Evolutionary conservation across 202 grass and related monocot genomes (phyloP), one percentile per base, ranked within the genome.

Genomic region (Digitaria exilis): DNA sequence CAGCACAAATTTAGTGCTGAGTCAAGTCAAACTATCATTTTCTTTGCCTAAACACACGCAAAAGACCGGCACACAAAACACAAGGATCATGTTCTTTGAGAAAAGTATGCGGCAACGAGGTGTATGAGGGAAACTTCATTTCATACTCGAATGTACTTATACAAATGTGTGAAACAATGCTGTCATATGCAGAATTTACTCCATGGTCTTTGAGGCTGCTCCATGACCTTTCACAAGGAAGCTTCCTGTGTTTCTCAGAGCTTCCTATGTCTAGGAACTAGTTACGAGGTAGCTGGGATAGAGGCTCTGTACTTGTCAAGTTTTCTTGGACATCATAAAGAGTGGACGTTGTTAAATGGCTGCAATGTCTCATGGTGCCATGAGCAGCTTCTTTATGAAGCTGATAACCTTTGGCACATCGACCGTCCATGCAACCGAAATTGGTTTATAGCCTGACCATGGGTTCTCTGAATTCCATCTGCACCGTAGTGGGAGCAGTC

Each of bases 401-500:
- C 84, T 86, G 65, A 87, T 84, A 87, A 96, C 93, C 71, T 83
- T 81, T 6, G 83, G 83, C 41, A 92, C 85, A 85, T 95, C 85
- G 9, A 96, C 91, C 9, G 93, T 96, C 93, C 91, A 98, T 71
- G 91, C 96, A 69, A 98, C 91, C 45, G 91, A 96, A 79, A 90
- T 95, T 9, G 91, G 89, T 59, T 75, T 61, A 64, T 90, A 90
- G n/a, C 81, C 85, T 48, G 90, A 84, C 93, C 96, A 98, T 26
- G 91, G 93, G 69, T 96, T 96, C 59, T 81, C 88, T 65, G 85
- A 66, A 72, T 95, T 93, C 89, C 91, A 98, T 80, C 96, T 96
- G 87, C 80, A 65, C 0, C 31, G 62, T 59, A 28, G 29, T 8
- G 24, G 17, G 5, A 62, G 32, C 10, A 50, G 45, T 73, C 39